Evolutionary conservation across 768 basidiomycete species (phyloP).

Genomic region (Tricholoma furcatifolium): DNA sequence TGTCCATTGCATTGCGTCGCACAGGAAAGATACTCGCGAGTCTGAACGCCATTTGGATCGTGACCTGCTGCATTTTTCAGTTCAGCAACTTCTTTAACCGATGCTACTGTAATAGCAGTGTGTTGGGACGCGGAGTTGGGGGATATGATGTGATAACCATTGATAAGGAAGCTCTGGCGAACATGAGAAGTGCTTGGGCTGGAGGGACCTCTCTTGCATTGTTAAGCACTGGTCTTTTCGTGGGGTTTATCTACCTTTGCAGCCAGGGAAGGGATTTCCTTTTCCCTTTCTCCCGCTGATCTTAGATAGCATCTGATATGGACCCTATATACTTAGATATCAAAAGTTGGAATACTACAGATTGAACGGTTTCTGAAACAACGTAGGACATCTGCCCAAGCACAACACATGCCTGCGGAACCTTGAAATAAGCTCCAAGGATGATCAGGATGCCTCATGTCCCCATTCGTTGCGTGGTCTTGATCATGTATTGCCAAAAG

Average conservation of each 20-base stretch:
- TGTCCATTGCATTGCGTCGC: conserved; percentile 27
- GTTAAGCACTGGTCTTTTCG: too few species aligned
- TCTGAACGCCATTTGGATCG: conserved; percentile 30
- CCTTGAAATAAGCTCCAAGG: conserved; percentile 61
- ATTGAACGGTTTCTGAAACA: conserved; percentile 23
- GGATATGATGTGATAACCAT: conserved; percentile 31
- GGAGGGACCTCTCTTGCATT: too few species aligned
- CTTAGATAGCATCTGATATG: background rate
- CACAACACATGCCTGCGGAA: conserved; percentile 56
- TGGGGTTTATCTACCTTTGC: too few species aligned
- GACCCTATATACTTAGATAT: conserved; percentile 26
- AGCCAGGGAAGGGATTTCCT: conserved; percentile 19
- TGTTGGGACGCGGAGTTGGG: conserved; percentile 20
- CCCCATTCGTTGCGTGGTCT: conserved; percentile 30
- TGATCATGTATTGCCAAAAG: conserved; percentile 37
- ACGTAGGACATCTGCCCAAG: conserved; percentile 46
- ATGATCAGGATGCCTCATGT: conserved; percentile 48
- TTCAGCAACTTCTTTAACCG: conserved; percentile 31
- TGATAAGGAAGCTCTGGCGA: conserved; percentile 17
- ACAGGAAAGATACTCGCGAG: conserved; percentile 28
- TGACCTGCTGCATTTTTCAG: conserved; percentile 29
- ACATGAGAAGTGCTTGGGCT: conserved; percentile 33
- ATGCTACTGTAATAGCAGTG: conserved; percentile 37
- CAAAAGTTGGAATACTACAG: conserved; percentile 40
- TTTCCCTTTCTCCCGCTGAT: conserved; percentile 27